Conservation (phyloP, 2,329 filamentous ascomycete genomes). For the Colletotrichum sp. region DNA sequence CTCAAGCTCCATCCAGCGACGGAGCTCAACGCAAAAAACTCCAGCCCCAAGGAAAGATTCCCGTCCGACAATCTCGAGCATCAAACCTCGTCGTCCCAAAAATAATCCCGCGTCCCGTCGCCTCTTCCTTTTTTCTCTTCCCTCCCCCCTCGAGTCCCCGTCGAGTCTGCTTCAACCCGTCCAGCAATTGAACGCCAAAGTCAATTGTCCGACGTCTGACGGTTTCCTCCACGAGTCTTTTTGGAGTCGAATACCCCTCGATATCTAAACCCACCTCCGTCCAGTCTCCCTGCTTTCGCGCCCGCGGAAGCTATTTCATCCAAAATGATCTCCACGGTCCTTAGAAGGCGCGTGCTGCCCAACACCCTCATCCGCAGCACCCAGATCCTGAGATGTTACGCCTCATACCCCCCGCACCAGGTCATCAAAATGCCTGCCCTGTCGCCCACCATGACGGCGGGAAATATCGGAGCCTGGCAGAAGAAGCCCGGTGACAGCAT, state of each 20-base stretch:
- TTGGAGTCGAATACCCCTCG: neutral
- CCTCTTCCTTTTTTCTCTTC: neutral
- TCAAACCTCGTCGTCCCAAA: slow-evolving; percentile 29
- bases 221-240: neutral
- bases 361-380: slow-evolving; percentile 56
- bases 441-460: slow-evolving; percentile 95
- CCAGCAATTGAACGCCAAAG: slow-evolving; percentile 12
- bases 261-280: neutral
- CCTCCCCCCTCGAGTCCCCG: slow-evolving; percentile 21
- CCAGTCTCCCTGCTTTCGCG: slow-evolving; percentile 14
- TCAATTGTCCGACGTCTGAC: slow-evolving; percentile 19
- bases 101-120: slow-evolving; percentile 33
- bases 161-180: slow-evolving; percentile 22
- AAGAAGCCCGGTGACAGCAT: slow-evolving; percentile 93
- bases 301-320: slow-evolving; percentile 19
- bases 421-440: slow-evolving; percentile 98
- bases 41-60: slow-evolving; percentile 43
- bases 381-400: slow-evolving; percentile 69
- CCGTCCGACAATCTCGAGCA: slow-evolving; percentile 31
- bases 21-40: slow-evolving; percentile 49
- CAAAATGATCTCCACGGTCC: slow-evolving; percentile 67
- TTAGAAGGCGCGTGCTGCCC: slow-evolving; percentile 67
- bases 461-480: slow-evolving; percentile 97
- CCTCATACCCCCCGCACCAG: slow-evolving; percentile 91
- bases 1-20: slow-evolving; percentile 36